Percentiles rank a stretch among this genome's conserved stretches.
phyloP scores from a whole-genome alignment of 805 yeast genomes.

The Ogataea parapolymorpha region DNA sequence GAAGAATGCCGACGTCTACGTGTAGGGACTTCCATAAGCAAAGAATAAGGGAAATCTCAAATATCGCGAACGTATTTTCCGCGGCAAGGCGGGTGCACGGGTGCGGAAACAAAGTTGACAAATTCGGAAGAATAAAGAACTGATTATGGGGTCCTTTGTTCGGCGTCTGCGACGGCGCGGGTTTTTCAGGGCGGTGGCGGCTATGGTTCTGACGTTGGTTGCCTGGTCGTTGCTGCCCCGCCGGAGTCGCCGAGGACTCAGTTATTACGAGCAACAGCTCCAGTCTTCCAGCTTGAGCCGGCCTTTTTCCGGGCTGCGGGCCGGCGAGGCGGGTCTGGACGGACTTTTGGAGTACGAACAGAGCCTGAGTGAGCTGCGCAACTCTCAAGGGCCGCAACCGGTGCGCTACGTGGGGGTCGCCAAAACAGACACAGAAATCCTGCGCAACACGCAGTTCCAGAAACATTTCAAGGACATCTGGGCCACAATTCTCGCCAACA shows the following conservation, averaged over 20 bases:
- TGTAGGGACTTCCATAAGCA: conserved; percentile 1
- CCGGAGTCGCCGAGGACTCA: conserved; percentile 6
- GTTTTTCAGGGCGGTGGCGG: neutral
- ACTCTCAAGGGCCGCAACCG: conserved; percentile 7
- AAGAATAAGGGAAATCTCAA: neutral
- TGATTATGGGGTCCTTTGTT: neutral
- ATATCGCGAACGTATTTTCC: neutral
- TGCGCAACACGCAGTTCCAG: conserved; percentile 20
- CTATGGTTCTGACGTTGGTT: neutral
- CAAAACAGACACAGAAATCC: conserved; percentile 17
- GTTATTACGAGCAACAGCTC: conserved; percentile 22
- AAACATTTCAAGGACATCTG: conserved; percentile 22
- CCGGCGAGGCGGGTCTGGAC: conserved; percentile 5
- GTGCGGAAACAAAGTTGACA: neutral
- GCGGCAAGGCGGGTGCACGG: conserved; percentile 1
- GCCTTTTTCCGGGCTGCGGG: conserved; percentile 1
- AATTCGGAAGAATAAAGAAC: neutral
- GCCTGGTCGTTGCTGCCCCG: conserved; percentile 1
- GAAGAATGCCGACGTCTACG: conserved; percentile 45
- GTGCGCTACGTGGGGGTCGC: conserved; percentile 9
- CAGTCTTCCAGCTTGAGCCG: conserved; percentile 6
- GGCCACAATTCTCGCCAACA: conserved; percentile 17
- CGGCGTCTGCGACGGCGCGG: conserved; percentile 4
- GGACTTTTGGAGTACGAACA: conserved; percentile 15
- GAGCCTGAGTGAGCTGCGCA: conserved; percentile 8